Conservation (phyloP, 2,329 filamentous ascomycete genomes). For the Coniochaeta ligniaria region DNA sequence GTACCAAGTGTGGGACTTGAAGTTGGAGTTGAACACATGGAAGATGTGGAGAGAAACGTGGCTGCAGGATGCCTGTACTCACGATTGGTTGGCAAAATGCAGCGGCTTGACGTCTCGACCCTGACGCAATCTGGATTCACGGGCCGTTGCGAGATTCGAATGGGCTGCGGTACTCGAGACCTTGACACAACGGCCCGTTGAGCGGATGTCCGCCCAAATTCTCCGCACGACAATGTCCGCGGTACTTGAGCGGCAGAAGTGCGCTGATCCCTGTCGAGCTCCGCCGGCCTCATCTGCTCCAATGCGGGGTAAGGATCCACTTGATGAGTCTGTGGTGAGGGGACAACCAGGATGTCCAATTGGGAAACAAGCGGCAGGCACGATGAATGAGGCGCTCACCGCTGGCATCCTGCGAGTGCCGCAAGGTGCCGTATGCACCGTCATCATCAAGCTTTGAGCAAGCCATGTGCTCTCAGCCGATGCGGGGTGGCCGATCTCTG, state of each 20-base stretch:
- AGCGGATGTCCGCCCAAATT: background rate
- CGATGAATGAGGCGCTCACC: background rate
- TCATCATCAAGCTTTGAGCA: background rate
- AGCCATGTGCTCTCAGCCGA: background rate
- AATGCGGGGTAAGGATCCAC: background rate
- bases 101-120: background rate
- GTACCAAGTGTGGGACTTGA: background rate
- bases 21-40: slow-evolving; percentile 3
- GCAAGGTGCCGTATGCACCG: background rate
- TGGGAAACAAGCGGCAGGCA: background rate
- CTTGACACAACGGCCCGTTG: background rate
- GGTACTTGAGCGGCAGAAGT: background rate
- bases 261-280: background rate
- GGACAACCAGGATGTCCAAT: no score
- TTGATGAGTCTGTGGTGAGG: background rate
- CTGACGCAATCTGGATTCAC: slow-evolving; percentile 5
- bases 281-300: background rate
- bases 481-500: background rate
- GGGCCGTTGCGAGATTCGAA: slow-evolving; percentile 1
- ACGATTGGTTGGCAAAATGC: slow-evolving; percentile 5
- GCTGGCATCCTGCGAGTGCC: no score
- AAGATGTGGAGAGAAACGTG: background rate
- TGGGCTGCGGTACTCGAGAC: background rate
- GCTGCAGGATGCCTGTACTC: background rate
- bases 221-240: background rate